Evolutionary conservation across 768 basidiomycete genomes (phyloP).

Genomic region (Hericium coralloides): DNA sequence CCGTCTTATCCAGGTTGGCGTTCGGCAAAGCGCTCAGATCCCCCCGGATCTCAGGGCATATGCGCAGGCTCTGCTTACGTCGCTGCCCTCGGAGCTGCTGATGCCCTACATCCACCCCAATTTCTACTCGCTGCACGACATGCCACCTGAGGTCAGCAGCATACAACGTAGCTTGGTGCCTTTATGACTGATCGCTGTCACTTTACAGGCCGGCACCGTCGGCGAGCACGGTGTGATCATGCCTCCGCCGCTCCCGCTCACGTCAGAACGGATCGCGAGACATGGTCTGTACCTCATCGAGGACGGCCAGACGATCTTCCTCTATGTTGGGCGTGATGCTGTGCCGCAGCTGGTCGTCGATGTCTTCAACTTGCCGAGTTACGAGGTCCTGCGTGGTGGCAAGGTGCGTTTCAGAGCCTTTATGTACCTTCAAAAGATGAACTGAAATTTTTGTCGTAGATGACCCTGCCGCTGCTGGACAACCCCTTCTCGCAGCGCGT

Average conservation of each 20-base stretch:
- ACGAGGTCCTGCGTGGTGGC: constrained; percentile 85
- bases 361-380: constrained; percentile 84
- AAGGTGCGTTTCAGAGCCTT: constrained; percentile 49
- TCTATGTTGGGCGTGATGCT: constrained; percentile 97
- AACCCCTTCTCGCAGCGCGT: constrained; percentile 95
- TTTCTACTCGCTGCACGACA: constrained; percentile 95
- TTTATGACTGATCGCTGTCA: neutral
- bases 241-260: constrained; percentile 82
- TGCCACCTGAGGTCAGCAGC: constrained; percentile 74
- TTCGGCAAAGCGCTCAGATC: constrained; percentile 94
- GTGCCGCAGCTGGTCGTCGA: constrained; percentile 93
- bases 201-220: constrained; percentile 72
- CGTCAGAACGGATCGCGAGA: constrained; percentile 90
- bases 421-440: neutral
- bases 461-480: constrained; percentile 81
- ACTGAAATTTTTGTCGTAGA: constrained; percentile 32
- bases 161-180: constrained; percentile 7
- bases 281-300: constrained; percentile 96
- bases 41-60: constrained; percentile 95
- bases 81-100: constrained; percentile 83
- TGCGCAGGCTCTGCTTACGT: constrained; percentile 85
- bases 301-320: constrained; percentile 95
- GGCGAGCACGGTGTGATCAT: constrained; percentile 84
- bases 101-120: constrained; percentile 92
- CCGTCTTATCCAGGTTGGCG: constrained; percentile 54